Conservation (phyloP, 2,329 filamentous ascomycete genomes). For the Verticillium tricorpus region DNA sequence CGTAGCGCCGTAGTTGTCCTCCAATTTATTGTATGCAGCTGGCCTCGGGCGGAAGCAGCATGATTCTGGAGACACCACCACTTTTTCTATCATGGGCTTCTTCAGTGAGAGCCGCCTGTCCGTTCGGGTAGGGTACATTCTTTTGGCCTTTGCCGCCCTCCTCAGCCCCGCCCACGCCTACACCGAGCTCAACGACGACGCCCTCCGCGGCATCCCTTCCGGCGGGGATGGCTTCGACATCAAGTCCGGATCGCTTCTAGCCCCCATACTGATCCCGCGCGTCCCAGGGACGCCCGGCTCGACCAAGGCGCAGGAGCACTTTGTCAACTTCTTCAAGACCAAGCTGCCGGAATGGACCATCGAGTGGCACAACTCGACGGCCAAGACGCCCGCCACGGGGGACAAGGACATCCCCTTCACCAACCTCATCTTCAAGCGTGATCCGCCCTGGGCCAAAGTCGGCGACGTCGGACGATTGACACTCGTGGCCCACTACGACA, state of each 20-base stretch:
- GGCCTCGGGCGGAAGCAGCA: neutral
- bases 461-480: conserved; percentile 80
- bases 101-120: neutral
- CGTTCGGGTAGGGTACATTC: neutral
- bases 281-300: conserved; percentile 84
- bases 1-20: neutral
- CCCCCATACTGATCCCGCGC: conserved; percentile 82
- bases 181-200: conserved; percentile 65
- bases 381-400: conserved; percentile 72
- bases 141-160: neutral
- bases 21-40: neutral
- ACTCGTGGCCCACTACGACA: conserved; percentile 92
- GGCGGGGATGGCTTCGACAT: conserved; percentile 76
- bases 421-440: conserved; percentile 81
- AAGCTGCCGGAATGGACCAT: conserved; percentile 76
- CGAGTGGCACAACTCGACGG: conserved; percentile 85
- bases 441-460: conserved; percentile 73
- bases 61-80: neutral
- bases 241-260: conserved; percentile 66
- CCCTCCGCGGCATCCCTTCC: conserved; percentile 67
- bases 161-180: conserved; percentile 29
- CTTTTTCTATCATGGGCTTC: neutral
- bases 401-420: conserved; percentile 71
- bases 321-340: conserved; percentile 73
- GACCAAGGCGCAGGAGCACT: conserved; percentile 68